Percentiles rank a stretch among this genome's conserved stretches.
Evolutionary conservation across 2,329 filamentous ascomycete genomes (phyloP).

Genomic region (Aspergillus cejpii): DNA sequence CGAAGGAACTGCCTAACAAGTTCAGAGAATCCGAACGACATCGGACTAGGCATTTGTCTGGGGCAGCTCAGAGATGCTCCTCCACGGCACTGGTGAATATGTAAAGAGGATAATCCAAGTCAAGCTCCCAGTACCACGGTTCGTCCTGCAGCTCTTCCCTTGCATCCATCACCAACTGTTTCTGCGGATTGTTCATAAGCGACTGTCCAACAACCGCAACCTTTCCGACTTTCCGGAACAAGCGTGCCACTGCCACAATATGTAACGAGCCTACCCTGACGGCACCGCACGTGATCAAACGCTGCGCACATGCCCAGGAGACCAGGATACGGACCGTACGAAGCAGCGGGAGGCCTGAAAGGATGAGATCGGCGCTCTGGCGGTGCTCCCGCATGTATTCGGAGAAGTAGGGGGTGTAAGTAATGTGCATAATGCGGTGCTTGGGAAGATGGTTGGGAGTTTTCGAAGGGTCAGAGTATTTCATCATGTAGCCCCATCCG

Average conservation of each 20-base stretch:
- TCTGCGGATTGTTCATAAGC: background rate
- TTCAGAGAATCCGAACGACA: too few relatives aligned
- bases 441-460: slow-evolving; percentile 1
- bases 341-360: slow-evolving; percentile 1
- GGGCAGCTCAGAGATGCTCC: background rate
- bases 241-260: slow-evolving; percentile 1
- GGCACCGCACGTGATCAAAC: background rate
- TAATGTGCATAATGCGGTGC: background rate
- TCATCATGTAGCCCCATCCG: slow-evolving; percentile 1
- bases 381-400: background rate
- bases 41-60: background rate
- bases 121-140: slow-evolving; percentile 3
- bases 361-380: background rate
- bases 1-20: too few relatives aligned
- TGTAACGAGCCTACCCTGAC: background rate
- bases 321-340: slow-evolving; percentile 1
- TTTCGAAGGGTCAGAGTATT: background rate
- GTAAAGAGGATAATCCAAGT: slow-evolving; percentile 1
- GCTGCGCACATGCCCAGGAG: background rate
- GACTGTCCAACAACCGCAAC: slow-evolving; percentile 5
- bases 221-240: slow-evolving; percentile 1
- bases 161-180: background rate
- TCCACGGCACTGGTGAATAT: background rate
- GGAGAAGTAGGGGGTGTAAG: background rate
- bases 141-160: slow-evolving; percentile 1